phyloP scores from a whole-genome alignment of 805 yeast species.

The Pichia exigua region DNA sequence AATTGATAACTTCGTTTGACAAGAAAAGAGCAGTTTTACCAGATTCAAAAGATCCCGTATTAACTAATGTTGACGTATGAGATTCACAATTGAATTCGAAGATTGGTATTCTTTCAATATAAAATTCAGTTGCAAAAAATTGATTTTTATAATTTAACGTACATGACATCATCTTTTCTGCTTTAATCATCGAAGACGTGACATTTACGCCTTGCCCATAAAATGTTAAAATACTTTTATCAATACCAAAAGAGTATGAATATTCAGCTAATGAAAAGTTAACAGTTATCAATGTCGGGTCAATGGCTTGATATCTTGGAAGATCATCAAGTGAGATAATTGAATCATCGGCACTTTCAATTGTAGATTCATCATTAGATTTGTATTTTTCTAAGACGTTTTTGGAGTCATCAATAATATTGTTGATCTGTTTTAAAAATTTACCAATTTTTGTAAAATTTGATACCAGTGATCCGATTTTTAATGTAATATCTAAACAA shows the following conservation, averaged over 20 bases:
- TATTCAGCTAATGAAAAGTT: slow-evolving; percentile 16
- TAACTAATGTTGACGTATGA: slow-evolving; percentile 13
- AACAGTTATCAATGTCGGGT: slow-evolving; percentile 15
- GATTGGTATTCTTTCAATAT: slow-evolving; percentile 8
- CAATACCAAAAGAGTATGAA: slow-evolving; percentile 17
- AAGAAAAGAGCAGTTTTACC: slow-evolving; percentile 19
- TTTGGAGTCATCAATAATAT: slow-evolving; percentile 4
- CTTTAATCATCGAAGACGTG: slow-evolving; percentile 14
- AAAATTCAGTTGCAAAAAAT: slow-evolving; percentile 7
- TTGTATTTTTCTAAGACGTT: not conserved
- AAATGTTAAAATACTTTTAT: slow-evolving; percentile 13
- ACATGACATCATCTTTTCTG: slow-evolving; percentile 16
- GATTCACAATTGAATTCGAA: slow-evolving; percentile 13
- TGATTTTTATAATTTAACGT: slow-evolving; percentile 13
- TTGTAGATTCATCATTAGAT: not conserved
- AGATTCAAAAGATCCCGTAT: slow-evolving; percentile 15
- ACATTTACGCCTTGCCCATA: slow-evolving; percentile 16
- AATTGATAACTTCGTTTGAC: slow-evolving; percentile 9
- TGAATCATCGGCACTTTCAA: slow-evolving; percentile 2
- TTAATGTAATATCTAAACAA: slow-evolving; percentile 17
- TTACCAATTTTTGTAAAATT: slow-evolving; percentile 10
- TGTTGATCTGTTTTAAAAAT: not conserved
- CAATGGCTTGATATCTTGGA: slow-evolving; percentile 1
- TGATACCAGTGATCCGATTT: slow-evolving; percentile 13
- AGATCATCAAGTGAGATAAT: slow-evolving; percentile 3